Evolutionary conservation across 176 grass and related monocot species (phyloP).

Genomic region (Pontederia crassipes): DNA sequence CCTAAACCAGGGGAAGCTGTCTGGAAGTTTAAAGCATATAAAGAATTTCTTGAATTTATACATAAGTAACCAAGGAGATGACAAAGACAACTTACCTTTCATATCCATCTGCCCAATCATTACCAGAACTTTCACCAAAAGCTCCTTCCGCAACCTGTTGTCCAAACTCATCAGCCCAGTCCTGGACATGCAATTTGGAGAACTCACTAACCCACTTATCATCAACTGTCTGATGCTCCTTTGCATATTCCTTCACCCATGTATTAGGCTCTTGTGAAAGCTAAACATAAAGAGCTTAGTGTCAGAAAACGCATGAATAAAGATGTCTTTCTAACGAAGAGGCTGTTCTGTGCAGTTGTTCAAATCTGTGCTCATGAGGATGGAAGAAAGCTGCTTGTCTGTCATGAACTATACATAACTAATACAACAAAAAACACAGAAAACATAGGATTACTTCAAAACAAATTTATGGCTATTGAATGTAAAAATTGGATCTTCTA

Average conservation of each 20-base stretch:
- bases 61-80: too few species aligned
- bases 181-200: slow-evolving; percentile 79
- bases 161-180: slow-evolving; percentile 84
- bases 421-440: too few species aligned
- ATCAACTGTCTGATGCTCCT: slow-evolving; percentile 48
- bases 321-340: not conserved
- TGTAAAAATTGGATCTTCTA: too few species aligned
- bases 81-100: slow-evolving; percentile 19
- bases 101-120: slow-evolving; percentile 53
- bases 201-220: slow-evolving; percentile 87
- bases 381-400: too few species aligned
- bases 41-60: too few species aligned
- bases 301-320: not conserved
- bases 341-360: too few species aligned
- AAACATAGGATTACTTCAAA: too few species aligned
- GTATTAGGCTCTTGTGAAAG: slow-evolving; percentile 56
- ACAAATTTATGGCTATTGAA: too few species aligned
- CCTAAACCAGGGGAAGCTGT: too few species aligned
- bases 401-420: too few species aligned
- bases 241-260: slow-evolving; percentile 74
- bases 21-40: too few species aligned
- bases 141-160: slow-evolving; percentile 38
- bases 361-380: too few species aligned
- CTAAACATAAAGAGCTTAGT: slow-evolving; percentile 16
- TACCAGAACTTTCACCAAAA: slow-evolving; percentile 59